Base-by-base conservation (phyloP, 176 grass and related monocot species). In the Hsuehochloa calcarea region DNA sequence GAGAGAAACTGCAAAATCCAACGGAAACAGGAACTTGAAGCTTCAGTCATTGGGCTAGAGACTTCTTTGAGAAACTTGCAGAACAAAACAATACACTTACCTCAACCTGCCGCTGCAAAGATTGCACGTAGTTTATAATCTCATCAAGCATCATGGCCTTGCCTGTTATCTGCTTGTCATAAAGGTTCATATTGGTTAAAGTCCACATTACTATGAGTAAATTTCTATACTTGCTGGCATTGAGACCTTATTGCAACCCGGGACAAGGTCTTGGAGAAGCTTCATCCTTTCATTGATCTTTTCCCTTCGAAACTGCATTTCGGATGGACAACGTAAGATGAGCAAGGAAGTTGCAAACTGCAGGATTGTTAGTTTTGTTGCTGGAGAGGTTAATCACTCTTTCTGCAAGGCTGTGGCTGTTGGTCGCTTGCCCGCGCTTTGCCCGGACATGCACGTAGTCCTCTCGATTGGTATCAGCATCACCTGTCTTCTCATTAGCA, bases 131-230 rank as follows among this genome's bases (percentile, higher is more conserved):
- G 83, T 98, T 98, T 87, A 98, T 98, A 61, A 98, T 98, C 85
- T 98, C 95, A 91, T 98, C 95, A 80, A 98, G 95, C 93, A 98
- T 98, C 93, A 95, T 90, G 34, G 95, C 95, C 83, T 98, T 98
- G 68, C 95, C 93, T 75, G 89, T 95, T 39, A 93, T 98, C 95
- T 98, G 65, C 68, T 86, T 68, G 83, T 13, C 25, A 84, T 27
- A 88, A 82, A 13, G 12, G 29, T 17, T 65, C 46, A 22, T 15
- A 55, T 35, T 19, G 26, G 45, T 61, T 69, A 65, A n/a, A 66
- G 31, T 59, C 19, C 35, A 80, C 58, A 51, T 74, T 41, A 82
- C 41, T 35, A 52, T 50, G 31, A 47, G 1, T 27, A 79, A 44
- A 46, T 25, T 55, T 77, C 45, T 20, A 41, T 20, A 50, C 3